These are phyloP conservation scores for Syzygium aqueum DNA, from an alignment of 345 rosid species.

Conservation along the genomic window DNA sequence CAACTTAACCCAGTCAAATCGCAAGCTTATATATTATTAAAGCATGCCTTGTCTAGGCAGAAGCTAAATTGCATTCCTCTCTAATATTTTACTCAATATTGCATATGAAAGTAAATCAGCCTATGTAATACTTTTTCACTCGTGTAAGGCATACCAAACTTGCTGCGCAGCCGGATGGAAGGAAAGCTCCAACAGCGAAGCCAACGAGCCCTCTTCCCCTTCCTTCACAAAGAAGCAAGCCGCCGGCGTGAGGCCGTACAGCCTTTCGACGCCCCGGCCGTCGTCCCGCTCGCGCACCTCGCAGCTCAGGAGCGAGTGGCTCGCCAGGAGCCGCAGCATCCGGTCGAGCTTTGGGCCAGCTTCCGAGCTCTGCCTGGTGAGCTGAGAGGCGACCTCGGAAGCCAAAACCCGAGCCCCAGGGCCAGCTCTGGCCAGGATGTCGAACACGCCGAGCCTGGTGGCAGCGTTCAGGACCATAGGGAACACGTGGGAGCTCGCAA, in stretches of 20 bases:
- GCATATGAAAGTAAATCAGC: neutral
- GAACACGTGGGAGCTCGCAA: neutral
- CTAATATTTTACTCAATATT: neutral
- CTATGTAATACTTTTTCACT: neutral
- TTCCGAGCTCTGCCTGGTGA: neutral
- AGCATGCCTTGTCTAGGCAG: neutral
- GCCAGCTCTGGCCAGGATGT: constrained; percentile 1
- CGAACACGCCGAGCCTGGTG: neutral
- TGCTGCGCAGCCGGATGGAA: neutral
- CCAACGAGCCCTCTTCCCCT: constrained; percentile 1
- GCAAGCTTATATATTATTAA: neutral
- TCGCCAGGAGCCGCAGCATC: constrained; percentile 4
- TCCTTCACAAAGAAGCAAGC: neutral
- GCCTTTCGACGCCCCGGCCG: neutral
- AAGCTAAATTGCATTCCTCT: neutral
- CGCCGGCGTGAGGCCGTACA: neutral
- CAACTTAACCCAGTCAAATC: neutral
- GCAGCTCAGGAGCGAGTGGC: neutral
- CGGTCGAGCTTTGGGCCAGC: neutral
- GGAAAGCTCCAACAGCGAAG: neutral
- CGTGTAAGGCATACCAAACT: constrained; percentile 2
- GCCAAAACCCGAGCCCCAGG: neutral
- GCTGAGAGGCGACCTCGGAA: neutral
- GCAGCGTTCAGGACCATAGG: constrained; percentile 8
- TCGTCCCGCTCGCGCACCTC: neutral